Conservation (phyloP, 495 filamentous ascomycete genomes). For the Hypoxylon fragiforme region DNA sequence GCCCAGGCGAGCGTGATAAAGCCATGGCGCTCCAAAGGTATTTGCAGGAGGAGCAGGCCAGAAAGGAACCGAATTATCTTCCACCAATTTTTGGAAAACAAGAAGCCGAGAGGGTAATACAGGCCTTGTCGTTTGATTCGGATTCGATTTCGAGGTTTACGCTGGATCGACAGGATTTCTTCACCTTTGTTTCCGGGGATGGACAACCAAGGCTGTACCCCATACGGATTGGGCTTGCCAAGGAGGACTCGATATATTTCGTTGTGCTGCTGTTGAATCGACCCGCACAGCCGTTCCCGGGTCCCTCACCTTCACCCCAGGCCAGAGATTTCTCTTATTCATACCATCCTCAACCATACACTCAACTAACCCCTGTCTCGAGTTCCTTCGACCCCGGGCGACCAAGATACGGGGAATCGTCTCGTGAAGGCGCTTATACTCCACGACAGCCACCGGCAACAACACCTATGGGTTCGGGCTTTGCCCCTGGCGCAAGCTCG, state of each 20-base stretch:
- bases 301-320: constrained; percentile 52
- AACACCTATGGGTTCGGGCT: constrained; percentile 35
- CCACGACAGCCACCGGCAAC: constrained; percentile 41
- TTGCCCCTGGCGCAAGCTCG: constrained; percentile 33
- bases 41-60: constrained; percentile 53
- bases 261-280: constrained; percentile 49
- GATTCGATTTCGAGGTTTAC: constrained; percentile 52
- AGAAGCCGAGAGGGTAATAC: constrained; percentile 53
- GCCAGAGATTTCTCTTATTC: constrained; percentile 49
- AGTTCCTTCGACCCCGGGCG: constrained; percentile 48
- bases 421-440: constrained; percentile 37
- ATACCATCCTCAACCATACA: constrained; percentile 48
- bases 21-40: constrained; percentile 49
- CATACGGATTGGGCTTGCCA: constrained; percentile 53
- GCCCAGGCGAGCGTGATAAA: constrained; percentile 53
- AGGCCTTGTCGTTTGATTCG: constrained; percentile 48
- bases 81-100: constrained; percentile 56
- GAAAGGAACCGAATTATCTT: constrained; percentile 57
- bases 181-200: constrained; percentile 53
- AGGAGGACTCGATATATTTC: constrained; percentile 58
- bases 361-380: constrained; percentile 48
- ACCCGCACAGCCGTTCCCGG: constrained; percentile 40
- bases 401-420: constrained; percentile 40
- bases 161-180: constrained; percentile 51
- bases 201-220: constrained; percentile 48